Conservation (phyloP, 1,139 yeast species). For the Suhomyces kunorum region DNA sequence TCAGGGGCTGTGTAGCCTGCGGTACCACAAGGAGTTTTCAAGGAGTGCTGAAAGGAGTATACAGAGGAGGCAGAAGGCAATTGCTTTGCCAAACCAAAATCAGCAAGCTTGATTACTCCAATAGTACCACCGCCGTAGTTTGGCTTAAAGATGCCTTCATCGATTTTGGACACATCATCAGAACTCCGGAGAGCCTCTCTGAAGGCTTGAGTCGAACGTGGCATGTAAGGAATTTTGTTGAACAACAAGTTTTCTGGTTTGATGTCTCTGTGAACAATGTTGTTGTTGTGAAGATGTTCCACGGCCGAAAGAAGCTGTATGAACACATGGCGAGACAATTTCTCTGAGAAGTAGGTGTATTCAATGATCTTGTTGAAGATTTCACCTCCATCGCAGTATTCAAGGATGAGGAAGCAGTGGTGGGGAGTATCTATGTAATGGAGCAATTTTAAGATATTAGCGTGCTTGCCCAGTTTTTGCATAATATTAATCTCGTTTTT, state of each 20-base stretch:
- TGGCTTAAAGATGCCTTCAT: slow-evolving; percentile 80
- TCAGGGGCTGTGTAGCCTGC: slow-evolving; percentile 95
- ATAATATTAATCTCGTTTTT: slow-evolving; percentile 83
- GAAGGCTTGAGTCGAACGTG: slow-evolving; percentile 46
- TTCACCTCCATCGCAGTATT: slow-evolving; percentile 90
- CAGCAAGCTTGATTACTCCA: slow-evolving; percentile 84
- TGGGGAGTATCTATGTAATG: slow-evolving; percentile 59
- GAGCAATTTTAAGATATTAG: slow-evolving; percentile 68
- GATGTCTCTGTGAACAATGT: slow-evolving; percentile 92
- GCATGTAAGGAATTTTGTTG: slow-evolving; percentile 44
- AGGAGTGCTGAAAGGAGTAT: slow-evolving; percentile 30
- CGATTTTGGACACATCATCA: slow-evolving; percentile 75
- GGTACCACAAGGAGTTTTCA: slow-evolving; percentile 89
- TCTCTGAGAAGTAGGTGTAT: slow-evolving; percentile 86
- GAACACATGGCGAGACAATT: slow-evolving; percentile 80
- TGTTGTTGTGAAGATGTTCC: slow-evolving; percentile 76
- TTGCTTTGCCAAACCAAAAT: slow-evolving; percentile 89
- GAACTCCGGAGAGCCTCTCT: slow-evolving; percentile 55
- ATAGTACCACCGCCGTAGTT: slow-evolving; percentile 90
- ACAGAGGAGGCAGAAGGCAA: slow-evolving; percentile 63
- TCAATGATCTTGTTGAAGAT: slow-evolving; percentile 91
- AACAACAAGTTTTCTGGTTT: slow-evolving; percentile 92
- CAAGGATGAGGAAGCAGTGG: slow-evolving; percentile 78
- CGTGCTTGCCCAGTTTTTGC: slow-evolving; percentile 67
- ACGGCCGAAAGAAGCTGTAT: slow-evolving; percentile 82